Percentiles rank a stretch among this genome's conserved stretches.
These are phyloP conservation scores for Yarrowia sp. DNA, from an alignment of 805 yeast genomes.

Conservation along the genomic window DNA sequence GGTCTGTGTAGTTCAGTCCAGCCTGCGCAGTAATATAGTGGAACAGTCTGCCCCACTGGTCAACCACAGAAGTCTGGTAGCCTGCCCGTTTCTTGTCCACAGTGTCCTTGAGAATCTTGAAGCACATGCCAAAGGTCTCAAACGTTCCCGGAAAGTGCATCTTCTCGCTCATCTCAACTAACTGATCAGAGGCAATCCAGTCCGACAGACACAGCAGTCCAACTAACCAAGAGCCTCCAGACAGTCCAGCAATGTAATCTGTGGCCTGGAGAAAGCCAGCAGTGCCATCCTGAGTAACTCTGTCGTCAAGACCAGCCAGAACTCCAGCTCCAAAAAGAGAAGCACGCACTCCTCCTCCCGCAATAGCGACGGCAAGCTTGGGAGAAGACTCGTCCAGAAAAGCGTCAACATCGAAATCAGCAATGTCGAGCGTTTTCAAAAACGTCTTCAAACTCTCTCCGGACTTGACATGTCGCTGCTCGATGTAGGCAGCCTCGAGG, in stretches of 20 bases:
- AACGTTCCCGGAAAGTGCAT: constrained; percentile 41
- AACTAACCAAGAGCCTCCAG: constrained; percentile 74
- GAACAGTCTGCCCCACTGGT: constrained; percentile 2
- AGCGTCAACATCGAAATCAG: neutral
- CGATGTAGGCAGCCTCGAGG: neutral
- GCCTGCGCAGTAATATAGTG: constrained; percentile 43
- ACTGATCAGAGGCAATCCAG: constrained; percentile 33
- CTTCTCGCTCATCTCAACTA: constrained; percentile 16
- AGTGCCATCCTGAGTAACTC: constrained; percentile 40
- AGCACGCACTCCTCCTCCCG: constrained; percentile 42
- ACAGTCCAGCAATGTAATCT: constrained; percentile 60
- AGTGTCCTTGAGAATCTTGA: constrained; percentile 65
- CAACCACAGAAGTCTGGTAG: neutral
- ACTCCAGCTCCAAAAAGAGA: constrained; percentile 61
- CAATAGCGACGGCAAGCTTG: neutral
- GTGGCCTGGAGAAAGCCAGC: constrained; percentile 45
- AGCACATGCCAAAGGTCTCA: constrained; percentile 65
- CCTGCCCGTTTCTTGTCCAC: neutral
- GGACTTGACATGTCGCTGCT: neutral
- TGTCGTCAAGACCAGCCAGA: constrained; percentile 49
- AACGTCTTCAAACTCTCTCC: neutral
- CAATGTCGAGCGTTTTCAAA: neutral
- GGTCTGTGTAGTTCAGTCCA: constrained; percentile 60
- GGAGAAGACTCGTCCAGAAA: neutral
- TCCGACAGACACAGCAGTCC: constrained; percentile 47